phyloP scores from a whole-genome alignment of 345 rosid species.

The Dipteronia dyeriana region DNA sequence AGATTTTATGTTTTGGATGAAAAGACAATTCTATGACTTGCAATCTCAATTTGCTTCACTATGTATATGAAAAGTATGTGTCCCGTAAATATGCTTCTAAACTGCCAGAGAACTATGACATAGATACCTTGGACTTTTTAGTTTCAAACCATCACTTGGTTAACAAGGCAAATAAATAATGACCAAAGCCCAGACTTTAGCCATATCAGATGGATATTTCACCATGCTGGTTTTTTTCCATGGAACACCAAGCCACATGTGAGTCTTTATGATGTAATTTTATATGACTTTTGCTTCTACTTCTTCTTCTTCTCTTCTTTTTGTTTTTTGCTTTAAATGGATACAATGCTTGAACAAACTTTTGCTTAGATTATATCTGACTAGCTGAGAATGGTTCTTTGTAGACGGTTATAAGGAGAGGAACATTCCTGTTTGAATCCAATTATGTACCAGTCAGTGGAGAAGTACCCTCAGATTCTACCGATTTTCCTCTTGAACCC shows the following conservation, averaged over 20 bases:
- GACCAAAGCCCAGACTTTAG: not conserved
- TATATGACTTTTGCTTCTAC: not conserved
- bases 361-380: constrained; percentile 24
- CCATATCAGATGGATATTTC: not conserved
- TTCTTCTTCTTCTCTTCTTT: too few relatives aligned
- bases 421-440: constrained; percentile 67
- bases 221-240: constrained; percentile 8
- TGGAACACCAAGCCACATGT: not conserved
- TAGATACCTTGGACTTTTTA: not conserved
- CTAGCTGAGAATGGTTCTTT: constrained; percentile 37
- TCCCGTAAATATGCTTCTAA: not conserved
- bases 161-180: not conserved
- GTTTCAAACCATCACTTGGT: constrained; percentile 6
- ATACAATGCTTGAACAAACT: constrained; percentile 27
- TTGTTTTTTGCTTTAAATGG: constrained; percentile 6
- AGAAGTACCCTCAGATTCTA: constrained; percentile 52
- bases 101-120: not conserved
- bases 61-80: not conserved
- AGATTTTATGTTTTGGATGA: constrained; percentile 3
- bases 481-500: constrained; percentile 66
- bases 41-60: not conserved
- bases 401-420: constrained; percentile 84
- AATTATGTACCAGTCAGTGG: constrained; percentile 68
- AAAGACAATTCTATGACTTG: not conserved
- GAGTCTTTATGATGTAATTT: not conserved